Evolutionary conservation across 176 grass and related monocot species (phyloP), one percentile per base, ranked within the genome.

Genomic region (Eragrostis nindensis): DNA sequence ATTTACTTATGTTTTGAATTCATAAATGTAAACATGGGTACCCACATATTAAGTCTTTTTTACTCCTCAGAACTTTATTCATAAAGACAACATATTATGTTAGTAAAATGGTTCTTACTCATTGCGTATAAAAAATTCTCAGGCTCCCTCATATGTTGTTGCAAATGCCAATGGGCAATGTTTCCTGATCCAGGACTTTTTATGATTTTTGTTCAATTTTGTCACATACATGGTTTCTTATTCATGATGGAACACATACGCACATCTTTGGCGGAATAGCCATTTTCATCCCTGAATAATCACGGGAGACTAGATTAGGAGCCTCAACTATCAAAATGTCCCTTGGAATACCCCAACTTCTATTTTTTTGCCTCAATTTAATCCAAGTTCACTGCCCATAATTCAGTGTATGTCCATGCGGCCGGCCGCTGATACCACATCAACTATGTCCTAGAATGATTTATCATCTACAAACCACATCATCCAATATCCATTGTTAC

Each of bases 41-140:
- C 45, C 18, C 43, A 38, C 11, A 70, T 75, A 30, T 67, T 57
- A 62, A 36, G 27, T 62, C 53, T 59, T 43, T 64, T 82, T 36
- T 39, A 30, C 82, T 24, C 43, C 68, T 66, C 27, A 17, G 19
- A 42, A 45, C 50, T 59, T 8, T 77, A 1, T 47, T n/a, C 18
- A 6, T 73, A 29, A 66, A 59, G 21, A 5, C 2, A 85, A 27
- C 41, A 68, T 1, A 12, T 4, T 29, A n/a, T 75, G 32, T n/a
- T 17, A 78, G 57, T 64, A 46, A 64, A 5, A 49, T 66, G 19
- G 26, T 66, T 66, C 32, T 49, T 1, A 46, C 10, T 36, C 9
- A 5, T 52, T 16, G 5, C 42, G 52, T 46, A 30, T 66, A 59
- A 11, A 22, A 82, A 17, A n/a, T 50, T 14, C 22, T 43, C 2